These are phyloP conservation scores for Huntiella moniliformis DNA, from an alignment of 2,329 filamentous ascomycete species.

Conservation along the genomic window DNA sequence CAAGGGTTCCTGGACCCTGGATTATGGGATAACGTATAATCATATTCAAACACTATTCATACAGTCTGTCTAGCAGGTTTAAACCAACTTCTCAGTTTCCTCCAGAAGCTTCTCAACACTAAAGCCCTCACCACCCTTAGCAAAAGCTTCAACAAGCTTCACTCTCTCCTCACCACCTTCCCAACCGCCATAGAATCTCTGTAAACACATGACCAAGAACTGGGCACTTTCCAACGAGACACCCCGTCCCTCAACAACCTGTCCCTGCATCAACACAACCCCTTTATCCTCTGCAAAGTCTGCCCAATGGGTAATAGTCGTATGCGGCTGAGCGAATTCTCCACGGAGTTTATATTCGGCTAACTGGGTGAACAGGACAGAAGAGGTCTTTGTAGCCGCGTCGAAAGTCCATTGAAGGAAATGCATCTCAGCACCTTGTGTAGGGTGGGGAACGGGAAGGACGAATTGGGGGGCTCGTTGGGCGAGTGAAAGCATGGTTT, in stretches of 20 bases:
- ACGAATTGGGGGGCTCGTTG: slow-evolving; percentile 72
- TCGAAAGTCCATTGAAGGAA: slow-evolving; percentile 96
- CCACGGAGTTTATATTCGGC: slow-evolving; percentile 84
- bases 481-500: slow-evolving; percentile 51
- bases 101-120: slow-evolving; percentile 70
- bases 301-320: slow-evolving; percentile 77
- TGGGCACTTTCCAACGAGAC: slow-evolving; percentile 65
- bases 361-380: slow-evolving; percentile 82
- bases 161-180: slow-evolving; percentile 35
- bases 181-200: slow-evolving; percentile 64
- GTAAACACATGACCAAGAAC: slow-evolving; percentile 81
- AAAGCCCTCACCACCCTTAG: slow-evolving; percentile 57
- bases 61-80: slow-evolving; percentile 9
- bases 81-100: slow-evolving; percentile 66
- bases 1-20: too few relatives aligned
- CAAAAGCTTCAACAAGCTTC: slow-evolving; percentile 65
- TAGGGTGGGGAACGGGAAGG: slow-evolving; percentile 57
- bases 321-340: slow-evolving; percentile 81
- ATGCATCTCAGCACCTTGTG: slow-evolving; percentile 70
- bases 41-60: too few relatives aligned
- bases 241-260: slow-evolving; percentile 56
- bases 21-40: too few relatives aligned
- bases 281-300: slow-evolving; percentile 59
- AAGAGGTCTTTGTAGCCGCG: slow-evolving; percentile 38
- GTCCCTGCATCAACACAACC: slow-evolving; percentile 71